Evolutionary conservation across 371 early-diverging fungal genomes (phyloP), one percentile per base, ranked within the genome.

Genomic region (Mortierella sp.): DNA sequence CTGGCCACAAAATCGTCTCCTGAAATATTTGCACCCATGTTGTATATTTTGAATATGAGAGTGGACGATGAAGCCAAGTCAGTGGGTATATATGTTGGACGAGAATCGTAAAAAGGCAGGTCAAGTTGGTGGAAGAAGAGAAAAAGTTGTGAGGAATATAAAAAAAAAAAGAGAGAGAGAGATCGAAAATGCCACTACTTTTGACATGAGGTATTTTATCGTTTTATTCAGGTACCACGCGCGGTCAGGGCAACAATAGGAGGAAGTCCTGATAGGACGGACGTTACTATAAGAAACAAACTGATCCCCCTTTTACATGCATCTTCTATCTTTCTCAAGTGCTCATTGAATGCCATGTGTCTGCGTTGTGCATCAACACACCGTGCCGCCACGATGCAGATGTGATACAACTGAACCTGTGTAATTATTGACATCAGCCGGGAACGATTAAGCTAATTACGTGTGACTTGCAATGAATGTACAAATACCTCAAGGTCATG

Each of bases 11-110:
- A 75, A 38, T 72, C 72, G 3, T 81, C 82, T 68, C 67, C 67
- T 4, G 82, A 81, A 7, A 71, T 21, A 52, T 81, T 75, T 47
- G 58, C 60, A 16, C 82, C 82, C 82, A 81, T 81, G 47, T 19
- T 70, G 63, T 19, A 40, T 32, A 32, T 4, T 4, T 38, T 11
- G 28, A 21, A 67, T 43, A 57, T 57, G 43, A 24, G 28, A 41
- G 3, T 22, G 16, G 47, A 36, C 41, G 16, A 22, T 38, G 13
- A 6, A 59, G 9, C 19, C 1, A 28, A 7, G 28, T 22, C 11
- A 24, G 63, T 45, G 63, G 19, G 63, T 62, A 32, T 62, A 38
- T 55, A 7, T n/a, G 11, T 50, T 38, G 7, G 38, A 59, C 19
- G 10, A 24, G 36, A 24, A 33, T 36, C 33, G 33, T 32, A 19